Percentiles rank a stretch among this genome's conserved stretches.
Conservation (phyloP, 2,329 filamentous ascomycete genomes). For the Plectosphaerella plurivora region DNA sequence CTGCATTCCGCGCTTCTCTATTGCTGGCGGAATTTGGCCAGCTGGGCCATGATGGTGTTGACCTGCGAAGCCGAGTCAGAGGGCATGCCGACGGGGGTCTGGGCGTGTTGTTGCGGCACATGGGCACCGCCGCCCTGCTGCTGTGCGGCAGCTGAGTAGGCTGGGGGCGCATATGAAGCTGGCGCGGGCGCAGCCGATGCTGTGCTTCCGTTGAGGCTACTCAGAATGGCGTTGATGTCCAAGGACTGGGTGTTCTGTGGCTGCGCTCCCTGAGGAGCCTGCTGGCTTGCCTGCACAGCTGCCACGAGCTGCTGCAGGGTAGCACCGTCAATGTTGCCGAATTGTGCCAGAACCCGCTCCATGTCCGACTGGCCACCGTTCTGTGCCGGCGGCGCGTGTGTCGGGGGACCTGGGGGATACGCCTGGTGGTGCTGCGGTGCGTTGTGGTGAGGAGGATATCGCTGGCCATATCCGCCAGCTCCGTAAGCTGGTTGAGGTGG, state of each 20-base stretch:
- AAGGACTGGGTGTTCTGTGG: conserved; percentile 23
- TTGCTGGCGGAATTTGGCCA: conserved; percentile 60
- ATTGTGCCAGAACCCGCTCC: conserved; percentile 59
- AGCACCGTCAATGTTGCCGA: conserved; percentile 52
- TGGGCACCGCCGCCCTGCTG: too few species aligned
- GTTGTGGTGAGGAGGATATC: conserved; percentile 9
- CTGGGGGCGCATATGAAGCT: conserved; percentile 20
- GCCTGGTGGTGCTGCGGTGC: conserved; percentile 11
- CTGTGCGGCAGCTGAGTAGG: neutral
- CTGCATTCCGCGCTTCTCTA: neutral
- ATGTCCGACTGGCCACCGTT: conserved; percentile 42
- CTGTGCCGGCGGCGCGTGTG: conserved; percentile 24
- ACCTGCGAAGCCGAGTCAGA: conserved; percentile 48
- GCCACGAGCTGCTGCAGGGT: conserved; percentile 68
- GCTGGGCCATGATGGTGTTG: conserved; percentile 70
- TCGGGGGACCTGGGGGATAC: conserved; percentile 12
- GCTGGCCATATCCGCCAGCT: conserved; percentile 15
- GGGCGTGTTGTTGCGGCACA: too few species aligned
- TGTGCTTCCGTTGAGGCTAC: conserved; percentile 27
- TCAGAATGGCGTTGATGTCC: conserved; percentile 43
- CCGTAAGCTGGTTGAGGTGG: conserved; percentile 10
- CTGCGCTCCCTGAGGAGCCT: conserved; percentile 11
- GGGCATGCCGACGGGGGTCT: neutral
- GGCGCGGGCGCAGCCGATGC: conserved; percentile 15
- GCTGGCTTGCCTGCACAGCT: conserved; percentile 38